Evolutionary conservation across 2,329 filamentous ascomycete genomes (phyloP).

Genomic region (Colletotrichum falcatum): DNA sequence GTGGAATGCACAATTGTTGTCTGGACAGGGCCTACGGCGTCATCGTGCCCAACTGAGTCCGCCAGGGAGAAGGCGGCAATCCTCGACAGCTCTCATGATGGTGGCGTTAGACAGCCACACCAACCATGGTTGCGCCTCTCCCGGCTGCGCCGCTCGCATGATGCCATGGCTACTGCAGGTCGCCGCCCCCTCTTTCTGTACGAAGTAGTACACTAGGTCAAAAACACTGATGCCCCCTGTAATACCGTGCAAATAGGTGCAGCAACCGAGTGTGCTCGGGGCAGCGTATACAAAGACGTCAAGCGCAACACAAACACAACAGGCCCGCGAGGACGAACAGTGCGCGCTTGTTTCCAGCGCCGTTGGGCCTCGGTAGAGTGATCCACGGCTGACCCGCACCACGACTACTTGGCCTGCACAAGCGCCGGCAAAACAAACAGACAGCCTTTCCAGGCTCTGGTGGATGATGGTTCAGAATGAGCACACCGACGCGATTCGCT

Average conservation of each 20-base stretch:
- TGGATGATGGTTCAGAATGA: background rate
- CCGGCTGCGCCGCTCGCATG: constrained; percentile 16
- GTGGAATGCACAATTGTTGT: constrained; percentile 1
- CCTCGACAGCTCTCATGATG: background rate
- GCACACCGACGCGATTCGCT: constrained; percentile 22
- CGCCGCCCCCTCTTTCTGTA: too few relatives aligned
- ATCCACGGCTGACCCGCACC: background rate
- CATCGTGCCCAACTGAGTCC: background rate
- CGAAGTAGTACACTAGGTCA: background rate
- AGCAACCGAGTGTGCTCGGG: background rate
- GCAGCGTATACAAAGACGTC: constrained; percentile 13
- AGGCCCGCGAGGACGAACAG: background rate
- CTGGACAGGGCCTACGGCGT: background rate
- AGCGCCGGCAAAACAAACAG: constrained; percentile 1
- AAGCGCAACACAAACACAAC: constrained; percentile 10
- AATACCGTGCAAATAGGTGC: background rate
- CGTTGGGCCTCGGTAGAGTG: too few relatives aligned
- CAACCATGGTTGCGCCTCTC: constrained; percentile 24
- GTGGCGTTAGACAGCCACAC: constrained; percentile 30
- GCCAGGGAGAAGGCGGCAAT: background rate
- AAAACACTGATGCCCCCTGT: background rate
- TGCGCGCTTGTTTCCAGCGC: background rate
- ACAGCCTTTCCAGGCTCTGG: background rate
- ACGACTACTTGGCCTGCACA: background rate
- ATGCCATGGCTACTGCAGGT: constrained; percentile 22